Evolutionary conservation across 345 rosid genomes (phyloP), one percentile per base, ranked within the genome.

Genomic region (Eucalyptus pauciflora): DNA sequence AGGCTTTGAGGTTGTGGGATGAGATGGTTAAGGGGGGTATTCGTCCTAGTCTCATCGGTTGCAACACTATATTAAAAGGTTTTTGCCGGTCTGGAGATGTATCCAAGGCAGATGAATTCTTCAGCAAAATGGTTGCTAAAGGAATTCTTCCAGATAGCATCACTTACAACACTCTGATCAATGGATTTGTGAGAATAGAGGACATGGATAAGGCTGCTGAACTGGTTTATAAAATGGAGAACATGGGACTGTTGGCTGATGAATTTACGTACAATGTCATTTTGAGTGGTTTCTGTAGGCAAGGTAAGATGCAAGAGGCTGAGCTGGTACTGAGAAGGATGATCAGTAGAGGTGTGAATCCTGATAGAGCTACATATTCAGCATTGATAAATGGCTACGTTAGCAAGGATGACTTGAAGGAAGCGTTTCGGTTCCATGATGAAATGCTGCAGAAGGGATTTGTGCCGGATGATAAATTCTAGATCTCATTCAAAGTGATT

Each of bases 371-470:
- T 79, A 95, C 97, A 8, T 97, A 95, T 89, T 91, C 92, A n/a
- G 91, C 95, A 86, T 90, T 97, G 92, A 97, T 95, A 89, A 96
- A 96, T 94, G 98, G 99, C 60, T 93, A 93, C 90, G 98, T 95
- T 86, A 90, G 92, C 76, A 96, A 90, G 86, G 97, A 95, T 90
- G 96, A 95, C 93, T 91, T 96, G 90, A 94, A 93, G 51, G 98
- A 93, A 88, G 98, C 98, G 67, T 97, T 97, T 94, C 92, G 94
- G 67, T 94, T 94, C 89, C 99, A 97, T 89, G 95, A 95, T 89
- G 97, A 97, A 93, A 97, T 97, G 98, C 89, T 97, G 88, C 94
- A 89, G 86, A 94, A 95, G 90, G 98, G 99, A 25, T 94, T 97
- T 90, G 95, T 94, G 86, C 99, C 97, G 14, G 99, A 97, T 88